Conservation (phyloP, 2,329 filamentous ascomycete genomes). For the Furcasterigmium sp. region DNA sequence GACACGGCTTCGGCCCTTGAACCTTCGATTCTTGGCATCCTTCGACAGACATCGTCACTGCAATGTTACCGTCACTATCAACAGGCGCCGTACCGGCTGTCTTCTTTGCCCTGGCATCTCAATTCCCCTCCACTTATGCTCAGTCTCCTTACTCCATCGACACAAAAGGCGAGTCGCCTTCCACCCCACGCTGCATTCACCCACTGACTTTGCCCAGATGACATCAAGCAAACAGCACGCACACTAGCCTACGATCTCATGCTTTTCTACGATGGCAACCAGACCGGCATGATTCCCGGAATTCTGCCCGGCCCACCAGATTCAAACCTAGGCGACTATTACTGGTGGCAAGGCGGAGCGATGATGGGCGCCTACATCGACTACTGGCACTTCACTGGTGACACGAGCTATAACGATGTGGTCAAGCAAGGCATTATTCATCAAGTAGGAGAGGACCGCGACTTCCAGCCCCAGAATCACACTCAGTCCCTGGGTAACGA, state of each 20-base stretch:
- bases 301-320: constrained; percentile 52
- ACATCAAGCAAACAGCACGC: constrained; percentile 38
- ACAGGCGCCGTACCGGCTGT: constrained; percentile 4
- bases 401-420: constrained; percentile 56
- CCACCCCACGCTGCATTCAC: too few species aligned
- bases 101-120: constrained; percentile 24
- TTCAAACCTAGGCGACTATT: constrained; percentile 45
- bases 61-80: background rate
- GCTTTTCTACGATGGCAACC: constrained; percentile 44
- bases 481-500: constrained; percentile 58
- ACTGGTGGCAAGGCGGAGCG: constrained; percentile 71
- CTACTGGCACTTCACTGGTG: constrained; percentile 65
- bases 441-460: constrained; percentile 48
- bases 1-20: too few species aligned
- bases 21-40: too few species aligned
- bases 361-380: constrained; percentile 66
- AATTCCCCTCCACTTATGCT: background rate
- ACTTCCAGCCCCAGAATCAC: constrained; percentile 58
- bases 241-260: constrained; percentile 46
- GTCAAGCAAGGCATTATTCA: constrained; percentile 51
- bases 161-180: background rate
- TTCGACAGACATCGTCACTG: too few species aligned
- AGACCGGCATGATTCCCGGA: constrained; percentile 47
- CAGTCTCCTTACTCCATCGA: constrained; percentile 4
- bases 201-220: too few species aligned